Percentiles rank a stretch among this genome's conserved stretches.
Conservation (phyloP, 768 basidiomycete genomes). For the Termitomyces sp. region DNA sequence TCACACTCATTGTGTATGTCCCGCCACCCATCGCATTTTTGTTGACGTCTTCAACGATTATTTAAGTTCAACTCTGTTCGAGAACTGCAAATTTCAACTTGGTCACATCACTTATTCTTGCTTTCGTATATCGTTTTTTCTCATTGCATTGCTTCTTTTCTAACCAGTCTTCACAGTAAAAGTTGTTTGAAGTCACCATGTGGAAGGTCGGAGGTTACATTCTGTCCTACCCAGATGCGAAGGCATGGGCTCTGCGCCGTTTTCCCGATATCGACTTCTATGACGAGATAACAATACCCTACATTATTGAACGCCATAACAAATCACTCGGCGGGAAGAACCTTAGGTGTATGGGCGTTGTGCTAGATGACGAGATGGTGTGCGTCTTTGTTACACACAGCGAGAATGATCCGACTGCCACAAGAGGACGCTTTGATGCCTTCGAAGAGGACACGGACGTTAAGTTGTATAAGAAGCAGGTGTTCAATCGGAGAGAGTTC, state of each 20-base stretch:
- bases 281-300: not conserved
- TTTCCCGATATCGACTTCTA: not conserved
- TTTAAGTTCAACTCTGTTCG: no score
- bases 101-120: no score
- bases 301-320: not conserved
- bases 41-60: no score
- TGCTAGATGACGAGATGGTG: not conserved
- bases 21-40: no score
- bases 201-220: not conserved
- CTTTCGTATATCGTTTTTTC: not conserved
- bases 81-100: no score
- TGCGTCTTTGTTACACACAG: not conserved
- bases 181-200: not conserved
- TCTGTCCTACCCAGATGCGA: not conserved
- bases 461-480: not conserved
- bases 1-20: no score
- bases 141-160: not conserved
- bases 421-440: not conserved
- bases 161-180: not conserved
- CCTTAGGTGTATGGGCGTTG: not conserved
- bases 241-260: not conserved
- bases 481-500: not conserved
- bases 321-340: not conserved
- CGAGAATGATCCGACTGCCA: not conserved
- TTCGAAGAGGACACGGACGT: not conserved